Conservation (phyloP, 176 grass and related monocot genomes). For the Lolium multiflorum region DNA sequence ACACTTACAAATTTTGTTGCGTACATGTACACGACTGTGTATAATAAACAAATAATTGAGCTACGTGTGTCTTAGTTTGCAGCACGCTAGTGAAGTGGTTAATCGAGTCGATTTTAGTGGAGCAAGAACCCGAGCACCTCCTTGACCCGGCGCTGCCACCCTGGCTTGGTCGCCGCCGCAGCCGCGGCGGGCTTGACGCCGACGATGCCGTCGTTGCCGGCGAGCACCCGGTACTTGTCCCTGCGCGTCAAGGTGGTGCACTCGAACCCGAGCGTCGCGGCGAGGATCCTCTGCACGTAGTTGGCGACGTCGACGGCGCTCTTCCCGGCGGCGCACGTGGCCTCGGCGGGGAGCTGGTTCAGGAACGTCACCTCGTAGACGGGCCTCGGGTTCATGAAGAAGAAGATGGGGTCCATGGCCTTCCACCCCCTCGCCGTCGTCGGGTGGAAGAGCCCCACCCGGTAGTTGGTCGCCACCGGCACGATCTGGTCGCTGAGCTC, state of each 20-base stretch:
- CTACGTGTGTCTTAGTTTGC: neutral
- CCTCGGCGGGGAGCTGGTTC: slow-evolving; percentile 79
- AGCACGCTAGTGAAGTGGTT: neutral
- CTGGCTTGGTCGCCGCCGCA: slow-evolving; percentile 6
- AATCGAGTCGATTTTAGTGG: slow-evolving; percentile 23
- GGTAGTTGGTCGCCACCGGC: slow-evolving; percentile 87
- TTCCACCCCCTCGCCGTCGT: slow-evolving; percentile 94
- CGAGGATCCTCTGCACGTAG: slow-evolving; percentile 92
- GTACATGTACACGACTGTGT: neutral
- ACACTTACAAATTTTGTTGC: neutral
- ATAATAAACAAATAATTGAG: neutral
- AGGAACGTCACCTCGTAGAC: slow-evolving; percentile 95
- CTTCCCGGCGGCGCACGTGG: slow-evolving; percentile 72
- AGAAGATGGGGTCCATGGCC: slow-evolving; percentile 99
- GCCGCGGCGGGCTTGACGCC: slow-evolving; percentile 33
- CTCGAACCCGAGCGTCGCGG: slow-evolving; percentile 85
- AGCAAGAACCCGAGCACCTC: slow-evolving; percentile 59
- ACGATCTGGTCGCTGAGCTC: slow-evolving; percentile 96
- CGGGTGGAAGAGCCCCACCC: slow-evolving; percentile 88
- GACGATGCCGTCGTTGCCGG: slow-evolving; percentile 79
- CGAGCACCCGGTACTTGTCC: slow-evolving; percentile 93
- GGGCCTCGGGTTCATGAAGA: slow-evolving; percentile 97
- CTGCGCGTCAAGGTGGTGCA: slow-evolving; percentile 93
- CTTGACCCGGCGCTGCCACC: slow-evolving; percentile 37
- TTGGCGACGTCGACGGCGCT: slow-evolving; percentile 88